Evolutionary conservation across 306 rosid genomes (phyloP), one percentile per base, ranked within the genome.

Genomic region (Cercis canadensis): DNA sequence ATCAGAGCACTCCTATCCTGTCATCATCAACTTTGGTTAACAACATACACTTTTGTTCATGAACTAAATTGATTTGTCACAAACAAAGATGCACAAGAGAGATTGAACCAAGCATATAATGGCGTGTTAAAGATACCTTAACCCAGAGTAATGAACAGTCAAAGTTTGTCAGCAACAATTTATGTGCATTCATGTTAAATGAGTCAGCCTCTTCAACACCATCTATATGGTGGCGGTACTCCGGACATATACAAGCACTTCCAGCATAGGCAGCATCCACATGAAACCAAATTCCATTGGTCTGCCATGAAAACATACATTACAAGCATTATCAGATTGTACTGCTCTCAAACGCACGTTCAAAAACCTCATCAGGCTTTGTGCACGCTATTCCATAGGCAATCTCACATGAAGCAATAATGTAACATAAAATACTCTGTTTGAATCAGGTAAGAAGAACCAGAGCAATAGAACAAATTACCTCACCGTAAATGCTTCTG

Each of bases 191-290:
- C 94, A 87, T 87, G 87, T 93, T 88, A 62, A 93, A 93, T 10
- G 98, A 93, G 77, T 93, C 92, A 0, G 89, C 94, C 82, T 87
- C 90, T 83, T 93, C 98, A 53, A 93, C 86, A 43, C 98, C 98
- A 46, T 90, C 83, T 69, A 93, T 84, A 80, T 81, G 67, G 64
- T 81, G 89, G 73, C 86, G 98, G 83, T 82, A 87, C 78, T 93
- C 97, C 14, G 96, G 97, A 84, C 98, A 93, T 80, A 93, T 72
- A 76, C 96, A 87, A 66, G 98, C 97, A 80, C 97, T 93, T 76
- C 98, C 98, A 70, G 97, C 97, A 66, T 90, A 93, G 55, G 98
- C 98, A 80, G 98, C 96, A 81, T 93, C 98, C 44, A 93, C 88
- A 57, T 93, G 98, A 75, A 93, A 83, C 98, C 98, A 93, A 77